A percentile compares a stretch with the other conserved stretches of the same genome.
phyloP scores from a whole-genome alignment of 2,329 filamentous ascomycete genomes.

The Microcera coccophila region DNA sequence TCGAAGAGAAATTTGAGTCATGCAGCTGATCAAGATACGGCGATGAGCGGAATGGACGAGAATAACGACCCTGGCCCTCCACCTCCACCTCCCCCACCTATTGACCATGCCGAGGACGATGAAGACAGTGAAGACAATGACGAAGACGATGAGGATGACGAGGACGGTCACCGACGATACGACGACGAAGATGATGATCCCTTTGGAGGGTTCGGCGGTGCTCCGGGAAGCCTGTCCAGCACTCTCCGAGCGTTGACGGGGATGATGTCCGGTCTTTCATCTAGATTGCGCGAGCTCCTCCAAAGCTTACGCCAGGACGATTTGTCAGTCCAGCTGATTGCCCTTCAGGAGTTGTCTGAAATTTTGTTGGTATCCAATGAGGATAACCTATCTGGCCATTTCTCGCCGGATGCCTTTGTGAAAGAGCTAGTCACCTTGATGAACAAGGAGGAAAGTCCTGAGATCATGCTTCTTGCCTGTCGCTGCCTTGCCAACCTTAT shows the following conservation, averaged over 20 bases:
- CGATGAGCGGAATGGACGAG: slow-evolving; percentile 68
- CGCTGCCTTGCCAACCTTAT: slow-evolving; percentile 95
- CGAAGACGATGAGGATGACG: slow-evolving; percentile 34
- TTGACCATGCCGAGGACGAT: slow-evolving; percentile 36
- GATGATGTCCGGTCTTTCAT: slow-evolving; percentile 83
- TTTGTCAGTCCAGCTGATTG: slow-evolving; percentile 86
- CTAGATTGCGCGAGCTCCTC: slow-evolving; percentile 73
- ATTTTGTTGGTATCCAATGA: slow-evolving; percentile 92
- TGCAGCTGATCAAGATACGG: slow-evolving; percentile 58
- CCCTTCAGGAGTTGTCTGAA: slow-evolving; percentile 88
- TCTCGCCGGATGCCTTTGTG: slow-evolving; percentile 89
- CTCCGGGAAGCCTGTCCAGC: slow-evolving; percentile 65
- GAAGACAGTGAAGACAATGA: slow-evolving; percentile 33
- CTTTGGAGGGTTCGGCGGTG: slow-evolving; percentile 65
- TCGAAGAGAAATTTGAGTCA: slow-evolving; percentile 53
- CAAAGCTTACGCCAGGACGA: slow-evolving; percentile 76
- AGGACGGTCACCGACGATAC: slow-evolving; percentile 41
- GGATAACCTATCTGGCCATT: slow-evolving; percentile 91
- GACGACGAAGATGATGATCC: slow-evolving; percentile 64
- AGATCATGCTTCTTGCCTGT: slow-evolving; percentile 95
- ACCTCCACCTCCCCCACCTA: slow-evolving; percentile 41
- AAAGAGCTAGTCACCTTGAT: slow-evolving; percentile 91
- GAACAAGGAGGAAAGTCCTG: slow-evolving; percentile 92
- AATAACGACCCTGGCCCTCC: slow-evolving; percentile 40
- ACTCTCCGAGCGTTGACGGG: slow-evolving; percentile 84